phyloP scores from a whole-genome alignment of 106 monocot species.

The Gastrodia elata region DNA sequence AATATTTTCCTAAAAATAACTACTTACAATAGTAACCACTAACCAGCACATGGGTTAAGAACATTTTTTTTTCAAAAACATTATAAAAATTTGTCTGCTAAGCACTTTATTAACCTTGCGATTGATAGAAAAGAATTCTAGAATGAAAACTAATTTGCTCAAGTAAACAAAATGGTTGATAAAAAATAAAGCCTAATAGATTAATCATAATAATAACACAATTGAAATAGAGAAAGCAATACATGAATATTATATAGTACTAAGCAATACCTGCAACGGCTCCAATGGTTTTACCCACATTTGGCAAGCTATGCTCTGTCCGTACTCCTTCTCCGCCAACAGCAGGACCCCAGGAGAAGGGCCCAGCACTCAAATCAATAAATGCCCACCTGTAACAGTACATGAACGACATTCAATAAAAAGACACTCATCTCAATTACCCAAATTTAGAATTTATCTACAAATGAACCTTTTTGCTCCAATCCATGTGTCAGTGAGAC shows the following conservation, averaged over 20 bases:
- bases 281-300: constrained; percentile 80
- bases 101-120: no score
- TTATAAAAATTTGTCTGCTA: no score
- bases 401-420: constrained; percentile 2
- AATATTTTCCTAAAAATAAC: neutral
- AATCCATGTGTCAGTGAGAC: constrained; percentile 92
- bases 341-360: constrained; percentile 97
- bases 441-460: constrained; percentile 1
- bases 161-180: neutral
- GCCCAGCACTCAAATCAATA: constrained; percentile 91
- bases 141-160: neutral
- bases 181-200: neutral
- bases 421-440: neutral
- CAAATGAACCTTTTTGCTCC: constrained; percentile 57
- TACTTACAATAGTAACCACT: neutral
- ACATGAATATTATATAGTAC: neutral
- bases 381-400: constrained; percentile 79
- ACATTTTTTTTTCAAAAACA: neutral
- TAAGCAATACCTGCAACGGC: constrained; percentile 53
- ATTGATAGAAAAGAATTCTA: neutral
- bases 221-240: neutral
- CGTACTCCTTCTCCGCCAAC: constrained; percentile 99
- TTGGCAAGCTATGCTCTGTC: constrained; percentile 78
- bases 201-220: neutral
- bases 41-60: neutral